Percentiles rank a stretch among this genome's conserved stretches.
Evolutionary conservation across 106 monocot genomes (phyloP).

Genomic region (Apostasia shenzhenica): DNA sequence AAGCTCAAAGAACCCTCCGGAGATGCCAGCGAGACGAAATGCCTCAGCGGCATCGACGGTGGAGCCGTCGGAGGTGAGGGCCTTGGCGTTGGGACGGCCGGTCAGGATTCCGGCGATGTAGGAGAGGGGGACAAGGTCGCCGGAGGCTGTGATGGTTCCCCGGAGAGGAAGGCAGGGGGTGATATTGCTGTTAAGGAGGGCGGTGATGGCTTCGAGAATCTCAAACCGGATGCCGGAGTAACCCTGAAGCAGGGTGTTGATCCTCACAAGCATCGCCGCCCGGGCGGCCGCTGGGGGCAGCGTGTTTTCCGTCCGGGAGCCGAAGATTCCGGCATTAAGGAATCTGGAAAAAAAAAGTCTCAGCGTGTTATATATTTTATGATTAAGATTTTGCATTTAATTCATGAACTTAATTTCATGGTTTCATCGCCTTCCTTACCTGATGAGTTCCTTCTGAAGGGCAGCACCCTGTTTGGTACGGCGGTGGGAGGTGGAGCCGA

Average conservation of each 20-base stretch:
- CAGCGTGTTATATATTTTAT: background rate
- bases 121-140: conserved; percentile 13
- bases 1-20: conserved; percentile 22
- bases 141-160: conserved; percentile 37
- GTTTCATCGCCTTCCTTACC: conserved; percentile 16
- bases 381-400: background rate
- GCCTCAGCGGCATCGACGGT: conserved; percentile 22
- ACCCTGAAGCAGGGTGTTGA: too few species aligned
- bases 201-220: conserved; percentile 39
- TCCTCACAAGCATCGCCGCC: conserved; percentile 37
- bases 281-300: conserved; percentile 22
- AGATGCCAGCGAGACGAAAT: conserved; percentile 18
- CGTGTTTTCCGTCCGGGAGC: conserved; percentile 10
- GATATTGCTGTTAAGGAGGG: conserved; percentile 34
- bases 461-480: conserved; percentile 60
- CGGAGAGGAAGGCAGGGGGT: conserved; percentile 37
- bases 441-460: conserved; percentile 67
- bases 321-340: conserved; percentile 60
- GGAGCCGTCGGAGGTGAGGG: conserved; percentile 15
- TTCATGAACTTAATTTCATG: background rate
- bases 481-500: conserved; percentile 62
- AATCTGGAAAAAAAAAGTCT: conserved; percentile 28
- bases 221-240: conserved; percentile 60
- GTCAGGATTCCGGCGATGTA: conserved; percentile 49
- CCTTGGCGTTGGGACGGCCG: conserved; percentile 24